These are phyloP conservation scores for Pseudogymnoascus sp. DNA, from an alignment of 2,329 filamentous ascomycete species.

Conservation along the genomic window DNA sequence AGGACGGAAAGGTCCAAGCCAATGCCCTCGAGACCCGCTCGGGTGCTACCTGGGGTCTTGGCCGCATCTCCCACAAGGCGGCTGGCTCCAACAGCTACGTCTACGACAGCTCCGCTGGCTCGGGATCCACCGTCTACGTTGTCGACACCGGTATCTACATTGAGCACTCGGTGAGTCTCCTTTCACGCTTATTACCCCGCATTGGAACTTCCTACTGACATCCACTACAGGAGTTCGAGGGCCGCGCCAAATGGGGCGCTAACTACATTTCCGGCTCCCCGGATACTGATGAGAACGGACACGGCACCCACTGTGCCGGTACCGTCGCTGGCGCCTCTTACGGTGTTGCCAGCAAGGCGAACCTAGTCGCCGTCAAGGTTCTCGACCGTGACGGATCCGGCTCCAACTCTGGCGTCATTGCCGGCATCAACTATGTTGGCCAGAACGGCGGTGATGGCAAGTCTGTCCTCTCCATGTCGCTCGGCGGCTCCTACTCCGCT, in stretches of 20 bases:
- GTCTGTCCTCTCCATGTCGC: constrained; percentile 48
- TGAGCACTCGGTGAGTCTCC: background rate
- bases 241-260: constrained; percentile 27
- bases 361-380: constrained; percentile 33
- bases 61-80: constrained; percentile 25
- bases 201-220: background rate
- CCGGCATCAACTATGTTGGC: constrained; percentile 31
- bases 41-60: constrained; percentile 26
- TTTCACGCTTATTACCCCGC: background rate
- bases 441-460: constrained; percentile 23
- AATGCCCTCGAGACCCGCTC: constrained; percentile 23
- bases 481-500: constrained; percentile 37
- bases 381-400: constrained; percentile 27
- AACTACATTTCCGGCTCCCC: constrained; percentile 25
- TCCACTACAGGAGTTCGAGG: constrained; percentile 25
- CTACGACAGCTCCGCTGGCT: constrained; percentile 26
- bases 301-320: constrained; percentile 33
- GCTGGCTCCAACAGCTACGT: constrained; percentile 22
- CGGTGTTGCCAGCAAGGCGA: constrained; percentile 33
- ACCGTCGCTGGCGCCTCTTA: constrained; percentile 31
- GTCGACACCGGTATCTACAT: constrained; percentile 30
- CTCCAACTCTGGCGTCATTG: constrained; percentile 29
- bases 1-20: constrained; percentile 24
- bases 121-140: constrained; percentile 28
- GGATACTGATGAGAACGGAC: constrained; percentile 28